A percentile compares a stretch with the other conserved stretches of the same genome.
phyloP scores from a whole-genome alignment of 495 filamentous ascomycete species.

The Neurospora discreta region DNA sequence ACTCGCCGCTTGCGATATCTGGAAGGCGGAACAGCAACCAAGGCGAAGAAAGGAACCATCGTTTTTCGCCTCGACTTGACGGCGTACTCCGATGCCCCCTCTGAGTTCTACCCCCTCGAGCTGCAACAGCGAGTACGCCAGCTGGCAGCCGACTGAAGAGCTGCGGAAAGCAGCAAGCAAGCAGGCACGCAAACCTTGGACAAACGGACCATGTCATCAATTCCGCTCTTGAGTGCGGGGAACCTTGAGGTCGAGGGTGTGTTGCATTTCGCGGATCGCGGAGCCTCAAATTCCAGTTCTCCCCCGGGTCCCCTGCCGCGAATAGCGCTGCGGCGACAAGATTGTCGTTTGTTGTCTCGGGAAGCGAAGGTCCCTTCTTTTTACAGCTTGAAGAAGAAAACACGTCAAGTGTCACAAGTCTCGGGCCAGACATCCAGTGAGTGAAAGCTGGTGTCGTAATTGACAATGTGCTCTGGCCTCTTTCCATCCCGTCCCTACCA shows the following conservation, averaged over 20 bases:
- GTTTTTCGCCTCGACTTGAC: background rate
- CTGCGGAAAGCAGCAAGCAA: background rate
- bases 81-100: background rate
- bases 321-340: too few relatives aligned
- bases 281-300: conserved; percentile 12
- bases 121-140: background rate
- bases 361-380: background rate
- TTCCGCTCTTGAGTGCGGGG: background rate
- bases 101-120: background rate
- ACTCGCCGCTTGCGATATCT: background rate
- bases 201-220: background rate
- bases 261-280: conserved; percentile 3
- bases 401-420: background rate
- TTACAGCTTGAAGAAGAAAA: background rate
- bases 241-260: background rate
- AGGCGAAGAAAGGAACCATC: background rate
- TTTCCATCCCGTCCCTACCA: background rate
- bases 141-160: background rate
- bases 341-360: background rate
- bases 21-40: background rate
- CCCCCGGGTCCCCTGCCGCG: conserved; percentile 1
- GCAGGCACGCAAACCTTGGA: background rate
- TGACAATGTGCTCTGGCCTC: background rate
- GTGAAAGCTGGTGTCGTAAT: too few relatives aligned
- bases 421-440: background rate